Base-by-base conservation (phyloP, 2,329 filamentous ascomycete genomes). In the Pestalotiopsis sp. region DNA sequence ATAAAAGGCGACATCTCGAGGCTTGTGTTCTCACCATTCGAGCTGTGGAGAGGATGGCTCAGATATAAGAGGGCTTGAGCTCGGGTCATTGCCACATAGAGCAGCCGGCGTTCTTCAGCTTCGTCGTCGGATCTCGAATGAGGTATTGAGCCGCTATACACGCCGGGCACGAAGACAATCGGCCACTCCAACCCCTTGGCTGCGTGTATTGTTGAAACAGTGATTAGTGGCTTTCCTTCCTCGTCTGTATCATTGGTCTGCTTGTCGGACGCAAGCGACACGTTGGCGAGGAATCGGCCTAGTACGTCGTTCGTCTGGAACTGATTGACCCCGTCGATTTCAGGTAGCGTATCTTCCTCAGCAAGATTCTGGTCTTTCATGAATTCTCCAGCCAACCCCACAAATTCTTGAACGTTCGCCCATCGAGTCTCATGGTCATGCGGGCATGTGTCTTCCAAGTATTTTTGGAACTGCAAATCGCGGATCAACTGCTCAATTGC, bases 131-230 rank as follows among this genome's bases (percentile, higher is more conserved):
- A 88, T 72, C 94, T 87, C 1, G 91, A 91, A 77, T 98, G 95
- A 4, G 95, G 95, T 68, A 98, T 97, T 2, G 92, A 95, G 0
- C 95, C 96, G 60, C 94, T 89, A 76, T 97, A 97, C 30, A 94
- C 91, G 1, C 92, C 93, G 5, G 96, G 94, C 17, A 98, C 90
- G 77, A 98, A 98, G 1, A 98, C 94, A 1, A 97, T 86, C 0
- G 95, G 95, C 96, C 96, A 99, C 78, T 99, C 95, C 1, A 99
- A 84, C 3, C 95, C 95, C 79, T 99, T 99, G 2, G 95, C 94
- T 0, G 94, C 94, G 77, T 99, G 95, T 11, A 99, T 98, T 0
- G 95, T 99, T 5, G 94, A 98, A 26, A 99, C 93, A 0, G 94
- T 98, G 22, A 98, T 88, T 72, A 92, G 85, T 1, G 87, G 83